Base-by-base conservation (phyloP, 169 alveolate genomes). In the Pseudocohnilembus persalinus region DNA sequence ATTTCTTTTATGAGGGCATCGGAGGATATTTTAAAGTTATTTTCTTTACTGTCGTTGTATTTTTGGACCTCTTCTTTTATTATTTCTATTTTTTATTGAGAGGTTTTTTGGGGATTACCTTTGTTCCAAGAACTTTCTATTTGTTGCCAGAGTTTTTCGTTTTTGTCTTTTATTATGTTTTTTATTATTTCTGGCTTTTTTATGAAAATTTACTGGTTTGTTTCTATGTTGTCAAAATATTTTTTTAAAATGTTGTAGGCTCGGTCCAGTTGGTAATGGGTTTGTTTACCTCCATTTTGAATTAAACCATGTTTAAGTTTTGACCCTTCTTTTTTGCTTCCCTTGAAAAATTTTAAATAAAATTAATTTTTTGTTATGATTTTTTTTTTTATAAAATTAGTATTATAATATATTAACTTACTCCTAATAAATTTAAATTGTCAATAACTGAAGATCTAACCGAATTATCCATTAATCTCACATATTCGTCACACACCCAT, bases 401-500 rank as follows among this genome's bases (percentile, higher is more conserved):
- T 20, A 1, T 65, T 27, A 63, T 0, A 26, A 65, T 31, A n/a
- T 29, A n/a, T 34, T 73, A 11, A 0, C 49, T 82, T 82, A 74
- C 79, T n/a, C 35, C 76, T 29, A 79, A 33, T 28, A 91, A 88
- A 81, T 91, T 82, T 29, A 96, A 73, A 80, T 89, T 93, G 31
- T 93, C 93, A 25, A 94, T 92, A 29, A 96, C 91, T 30, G 94
- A 92, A 24, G 92, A 74, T 90, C 98, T 96, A 68, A 90, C 88
- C 74, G 92, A 90, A 88, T 94, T 93, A 65, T 84, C 82, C 88
- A 93, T 88, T 80, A 83, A 83, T 81, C 97, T 93, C 0, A 95
- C 96, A 73, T 84, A 76, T 72, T 88, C 90, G 90, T 97, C 99
- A 84, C 99, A 96, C 30, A 98, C 98, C 99, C 99, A 99, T 89